Conservation (phyloP, 192 early-diverging fungal species). For the Fimicolochytrium jonesii region DNA sequence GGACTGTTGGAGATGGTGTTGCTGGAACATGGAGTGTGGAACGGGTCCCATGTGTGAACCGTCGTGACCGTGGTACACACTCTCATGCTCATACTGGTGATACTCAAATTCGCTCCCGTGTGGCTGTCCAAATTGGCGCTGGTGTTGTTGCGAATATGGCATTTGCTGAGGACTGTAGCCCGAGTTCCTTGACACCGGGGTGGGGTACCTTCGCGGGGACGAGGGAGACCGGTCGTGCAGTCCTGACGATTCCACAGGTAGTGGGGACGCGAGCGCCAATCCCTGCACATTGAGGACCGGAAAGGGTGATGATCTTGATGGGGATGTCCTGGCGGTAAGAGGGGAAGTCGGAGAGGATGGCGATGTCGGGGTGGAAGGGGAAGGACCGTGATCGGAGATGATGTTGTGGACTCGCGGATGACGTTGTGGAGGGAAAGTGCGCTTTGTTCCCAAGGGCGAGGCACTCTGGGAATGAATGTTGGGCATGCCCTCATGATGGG, state of each 20-base stretch:
- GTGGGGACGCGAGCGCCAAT: neutral
- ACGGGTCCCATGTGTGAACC: no score
- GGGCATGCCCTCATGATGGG: neutral
- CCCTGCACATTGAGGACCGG: neutral
- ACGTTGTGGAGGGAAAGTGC: neutral
- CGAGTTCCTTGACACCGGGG: no score
- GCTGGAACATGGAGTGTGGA: no score
- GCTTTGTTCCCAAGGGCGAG: neutral
- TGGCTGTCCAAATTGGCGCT: no score
- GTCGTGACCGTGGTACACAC: no score
- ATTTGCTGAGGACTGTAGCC: no score
- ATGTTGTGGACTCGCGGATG: conserved; percentile 6
- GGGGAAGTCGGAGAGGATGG: neutral
- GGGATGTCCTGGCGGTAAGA: neutral
- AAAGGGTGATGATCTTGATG: neutral
- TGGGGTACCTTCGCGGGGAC: no score
- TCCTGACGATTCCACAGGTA: neutral
- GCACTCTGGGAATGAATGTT: neutral
- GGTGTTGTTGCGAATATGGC: no score
- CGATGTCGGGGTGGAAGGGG: neutral
- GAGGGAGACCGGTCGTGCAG: neutral
- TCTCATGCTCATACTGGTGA: no score
- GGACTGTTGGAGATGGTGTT: no score
- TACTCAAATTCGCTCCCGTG: no score
- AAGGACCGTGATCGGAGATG: neutral